A percentile compares a stretch with the other conserved stretches of the same genome.
These are phyloP conservation scores for Pisolithus tinctorius DNA, from an alignment of 768 basidiomycete genomes.

Conservation along the genomic window DNA sequence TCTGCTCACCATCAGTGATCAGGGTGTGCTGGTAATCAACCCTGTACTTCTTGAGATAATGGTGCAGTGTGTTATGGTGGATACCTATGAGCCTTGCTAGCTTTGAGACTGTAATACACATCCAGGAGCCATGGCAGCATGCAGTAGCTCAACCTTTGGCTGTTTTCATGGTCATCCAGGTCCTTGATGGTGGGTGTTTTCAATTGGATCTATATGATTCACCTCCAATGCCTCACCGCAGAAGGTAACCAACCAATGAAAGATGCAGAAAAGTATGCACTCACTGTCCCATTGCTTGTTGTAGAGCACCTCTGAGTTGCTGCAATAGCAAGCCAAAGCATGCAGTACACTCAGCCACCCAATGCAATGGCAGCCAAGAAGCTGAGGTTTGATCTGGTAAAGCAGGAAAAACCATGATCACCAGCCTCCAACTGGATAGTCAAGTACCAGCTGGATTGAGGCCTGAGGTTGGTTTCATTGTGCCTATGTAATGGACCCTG, in stretches of 20 bases:
- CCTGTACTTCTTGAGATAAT: constrained; percentile 7
- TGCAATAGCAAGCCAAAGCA: neutral
- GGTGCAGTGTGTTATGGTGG: constrained; percentile 13
- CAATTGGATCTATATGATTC: neutral
- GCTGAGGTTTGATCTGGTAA: no score
- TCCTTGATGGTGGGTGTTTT: neutral
- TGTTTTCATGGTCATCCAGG: neutral
- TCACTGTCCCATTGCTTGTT: neutral
- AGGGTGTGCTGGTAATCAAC: constrained; percentile 1
- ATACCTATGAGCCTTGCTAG: constrained; percentile 10
- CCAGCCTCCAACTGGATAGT: no score
- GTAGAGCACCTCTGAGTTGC: neutral
- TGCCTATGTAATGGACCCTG: no score
- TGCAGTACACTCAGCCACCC: neutral
- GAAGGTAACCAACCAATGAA: neutral
- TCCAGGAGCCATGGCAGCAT: neutral
- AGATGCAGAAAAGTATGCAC: neutral
- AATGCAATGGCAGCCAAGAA: neutral
- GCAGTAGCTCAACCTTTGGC: neutral
- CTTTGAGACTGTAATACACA: constrained; percentile 9
- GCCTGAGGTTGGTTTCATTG: no score
- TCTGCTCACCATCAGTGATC: constrained; percentile 11
- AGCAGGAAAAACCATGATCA: no score
- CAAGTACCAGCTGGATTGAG: no score
- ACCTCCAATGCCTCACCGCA: neutral